Evolutionary conservation across 2,329 filamentous ascomycete species (phyloP), one percentile per base, ranked within the genome.

Genomic region (Thelonectria blattea): DNA sequence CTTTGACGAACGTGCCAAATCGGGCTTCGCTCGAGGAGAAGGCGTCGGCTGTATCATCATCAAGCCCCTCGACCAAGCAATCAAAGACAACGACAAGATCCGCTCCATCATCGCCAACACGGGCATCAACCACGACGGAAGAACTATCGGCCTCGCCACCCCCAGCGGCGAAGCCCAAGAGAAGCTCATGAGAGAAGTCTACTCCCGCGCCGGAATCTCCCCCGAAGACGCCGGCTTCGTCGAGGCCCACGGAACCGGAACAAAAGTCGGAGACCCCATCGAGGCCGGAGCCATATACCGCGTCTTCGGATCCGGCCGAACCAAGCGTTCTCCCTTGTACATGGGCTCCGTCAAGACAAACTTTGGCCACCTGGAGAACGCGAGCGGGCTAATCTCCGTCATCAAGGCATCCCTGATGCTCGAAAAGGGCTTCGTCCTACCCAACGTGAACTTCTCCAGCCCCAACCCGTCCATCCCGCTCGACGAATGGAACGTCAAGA

Each of bases 171-270:
- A 75, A 1, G 81, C 83, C 0, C 85, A 87, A 71, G 72, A 70
- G 34, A 65, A 64, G 2, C 68, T 80, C 3, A 81, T 81, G 18
- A 66, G 74, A 39, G 68, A 72, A 1, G 73, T 75, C 0, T 82
- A 82, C 61, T 39, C 59, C 0, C 61, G 65, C 8, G 70, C 68
- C 2, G 67, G 69, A 9, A 64, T 78, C n/a, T 62, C 67, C 22
- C 70, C 70, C 11, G 51, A 56, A 1, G 74, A 76, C 5, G 69
- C 66, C 17, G 72, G 70, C 4, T 79, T 73, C 52, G 65, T 79
- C 37, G 83, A 87, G 65, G 81, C 81, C 3, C 85, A 87, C 66
- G 84, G 83, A 17, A 86, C 84, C 0, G 84, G 84, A 7, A 87
- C 85, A 17, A 76, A 76, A 39, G 79, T 80, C 1, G 85, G 85